These are phyloP conservation scores for Fusarium hainanense DNA, from an alignment of 2,329 filamentous ascomycete species.

Conservation along the genomic window DNA sequence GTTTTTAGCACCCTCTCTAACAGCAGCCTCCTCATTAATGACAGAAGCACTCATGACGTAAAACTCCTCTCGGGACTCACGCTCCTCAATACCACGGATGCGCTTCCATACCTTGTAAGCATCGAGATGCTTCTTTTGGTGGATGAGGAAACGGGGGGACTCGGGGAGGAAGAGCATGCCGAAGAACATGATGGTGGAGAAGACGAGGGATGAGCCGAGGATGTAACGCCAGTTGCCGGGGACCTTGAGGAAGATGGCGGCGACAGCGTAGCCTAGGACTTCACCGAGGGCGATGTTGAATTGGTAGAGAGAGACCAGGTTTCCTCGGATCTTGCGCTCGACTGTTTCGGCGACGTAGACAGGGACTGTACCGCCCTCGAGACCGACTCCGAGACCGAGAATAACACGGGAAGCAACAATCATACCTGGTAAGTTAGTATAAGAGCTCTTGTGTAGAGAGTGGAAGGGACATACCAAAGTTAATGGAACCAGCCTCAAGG, in stretches of 20 bases:
- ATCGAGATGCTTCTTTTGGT: constrained; percentile 63
- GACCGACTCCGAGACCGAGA: constrained; percentile 75
- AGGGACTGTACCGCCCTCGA: constrained; percentile 79
- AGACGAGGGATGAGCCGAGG: constrained; percentile 76
- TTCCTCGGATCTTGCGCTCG: constrained; percentile 73
- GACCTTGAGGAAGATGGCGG: constrained; percentile 78
- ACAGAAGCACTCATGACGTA: constrained; percentile 76
- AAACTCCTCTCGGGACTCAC: constrained; percentile 74
- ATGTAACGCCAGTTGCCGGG: constrained; percentile 79
- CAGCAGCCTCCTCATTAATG: constrained; percentile 64
- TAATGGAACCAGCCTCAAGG: constrained; percentile 73
- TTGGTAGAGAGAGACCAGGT: constrained; percentile 79
- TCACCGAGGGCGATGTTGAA: constrained; percentile 81
- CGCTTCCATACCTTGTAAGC: constrained; percentile 76
- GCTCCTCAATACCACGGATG: constrained; percentile 69
- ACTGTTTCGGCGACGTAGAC: constrained; percentile 81
- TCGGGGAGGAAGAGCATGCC: constrained; percentile 79
- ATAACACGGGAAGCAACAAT: constrained; percentile 76
- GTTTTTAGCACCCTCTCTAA: constrained; percentile 62
- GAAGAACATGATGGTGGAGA: constrained; percentile 62
- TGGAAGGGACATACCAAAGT: constrained; percentile 60
- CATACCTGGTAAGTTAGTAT: constrained; percentile 59
- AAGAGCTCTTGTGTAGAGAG: fast-evolving
- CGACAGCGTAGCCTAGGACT: constrained; percentile 77
- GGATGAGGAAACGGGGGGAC: constrained; percentile 75